Evolutionary conservation across 2,329 filamentous ascomycete species (phyloP), one percentile per base, ranked within the genome.

Genomic region (Colletotrichum camelliae): DNA sequence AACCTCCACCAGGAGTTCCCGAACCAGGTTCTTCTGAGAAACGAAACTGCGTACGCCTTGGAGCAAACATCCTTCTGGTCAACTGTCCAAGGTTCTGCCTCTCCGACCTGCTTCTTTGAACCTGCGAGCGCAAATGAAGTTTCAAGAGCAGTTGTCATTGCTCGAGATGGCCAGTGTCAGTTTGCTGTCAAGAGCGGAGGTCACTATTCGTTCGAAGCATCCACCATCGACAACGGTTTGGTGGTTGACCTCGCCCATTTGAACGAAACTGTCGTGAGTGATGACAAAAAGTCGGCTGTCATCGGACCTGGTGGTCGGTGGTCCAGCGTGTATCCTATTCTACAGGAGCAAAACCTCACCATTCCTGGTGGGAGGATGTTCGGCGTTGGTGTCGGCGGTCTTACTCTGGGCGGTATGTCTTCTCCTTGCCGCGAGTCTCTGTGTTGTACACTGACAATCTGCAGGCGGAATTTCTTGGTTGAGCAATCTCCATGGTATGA

Each of bases 181-280:
- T 88, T 88, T 77, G 85, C 87, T 0, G 83, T 85, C 37, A 85
- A 85, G 57, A 85, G 86, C 69, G 87, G 87, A n/a, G 88, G 87
- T 0, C 88, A 89, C 77, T 83, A 84, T 7, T 82, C 85, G 7
- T 86, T 86, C 76, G 81, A 83, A 1, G 81, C 83, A 4, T 85
- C 87, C 0, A 87, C 81, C 33, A 84, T 82, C 43, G 79, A 81
- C 9, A 79, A 76, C 3, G 84, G 84, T 10, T 78, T 86, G 62
- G 81, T 83, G 16, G 80, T 88, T 52, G 83, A 84, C 7, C 77
- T 88, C 12, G 81, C 81, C 29, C 79, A 80, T 13, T 77, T 88
- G 8, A 85, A 86, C 27, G 62, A 77, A 7, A 70, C 87, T 5
- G 73, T 74, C 2, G 58, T 86, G 1, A 81, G 81, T 4, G 69